Evolutionary conservation across 2,329 filamentous ascomycete genomes (phyloP), one percentile per base, ranked within the genome.

Genomic region (Dactylellina parvicollis): DNA sequence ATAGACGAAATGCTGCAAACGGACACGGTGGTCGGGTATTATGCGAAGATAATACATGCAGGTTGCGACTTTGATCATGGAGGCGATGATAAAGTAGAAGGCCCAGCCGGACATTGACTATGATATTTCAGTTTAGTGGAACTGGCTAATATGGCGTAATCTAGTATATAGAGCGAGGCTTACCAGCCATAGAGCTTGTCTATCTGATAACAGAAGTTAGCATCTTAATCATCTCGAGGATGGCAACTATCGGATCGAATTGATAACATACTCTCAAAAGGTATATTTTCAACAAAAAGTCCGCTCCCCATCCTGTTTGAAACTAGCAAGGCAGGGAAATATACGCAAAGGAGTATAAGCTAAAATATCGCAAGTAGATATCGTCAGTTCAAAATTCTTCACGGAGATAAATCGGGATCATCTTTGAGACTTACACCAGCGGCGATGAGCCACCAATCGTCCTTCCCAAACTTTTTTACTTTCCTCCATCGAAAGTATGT

Each of bases 401-500:
- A 10, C 16, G 8, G 8, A 46, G 20, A 30, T 26, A 14, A 49
- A 30, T 2, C 2, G 3, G 4, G 4, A 16, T 50, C 8, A 14
- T 4, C 4, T 32, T 50, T 16, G n/a, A 40, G 26, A 30, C 67
- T 46, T 77, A 79, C 78, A 34, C 71, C 76, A 65, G 78, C 78
- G 47, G 74, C 69, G 4, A 75, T 59, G 47, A 79, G 77, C 77
- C 78, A 79, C 46, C 65, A 75, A 62, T 79, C 78, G 52, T 79
- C 78, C 14, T 66, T 70, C 28, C 76, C 76, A 47, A 78, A 76
- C n/a, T 62, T 75, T 18, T 75, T 77, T 30, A 77, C 49, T 49
- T 75, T 76, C 16, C 20, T 47, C 75, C 77, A 77, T 52, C 78
- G 75, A 67, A 79, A 78, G 40, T 75, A 75, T 32, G 77, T 65